Evolutionary conservation across 345 rosid genomes (phyloP), one percentile per base, ranked within the genome.

Genomic region (Gossypioides kirkii): DNA sequence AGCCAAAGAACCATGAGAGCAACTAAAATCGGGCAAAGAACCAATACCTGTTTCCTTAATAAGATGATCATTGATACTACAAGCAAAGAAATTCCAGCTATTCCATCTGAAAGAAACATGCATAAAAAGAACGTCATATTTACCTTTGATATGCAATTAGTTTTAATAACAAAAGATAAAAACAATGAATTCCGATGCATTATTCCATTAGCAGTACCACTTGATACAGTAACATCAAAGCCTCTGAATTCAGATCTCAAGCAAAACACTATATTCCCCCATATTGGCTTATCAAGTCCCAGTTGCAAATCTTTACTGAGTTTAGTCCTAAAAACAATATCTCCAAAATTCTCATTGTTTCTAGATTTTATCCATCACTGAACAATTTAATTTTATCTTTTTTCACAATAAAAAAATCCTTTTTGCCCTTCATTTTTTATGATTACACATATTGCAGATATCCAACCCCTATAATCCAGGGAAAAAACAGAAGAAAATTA

Each of bases 51-150:
- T 92, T 82, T 95, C 94, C 90, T 85, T 91, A 76, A 95, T 92
- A 69, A 95, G 87, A 0, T 88, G 86, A 80, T 91, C 99, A 66
- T 80, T 86, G 82, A 94, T 88, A 78, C 86, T 79, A 79, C 99
- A 94, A 71, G 88, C 99, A 78, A 91, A 95, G 84, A 87, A 92
- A 77, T 95, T 95, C 99, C 99, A 95, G 87, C 99, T 95, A 79
- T 91, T 95, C 98, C 98, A 94, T 69, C 98, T 94, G 97, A 78
- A 73, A 65, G 10, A 49, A 22, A 22, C 52, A 56, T 56, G 54
- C 17, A 43, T 41, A 43, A 22, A 55, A 55, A 32, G 38, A 5
- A 32, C 38, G 5, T 32, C 7, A 32, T 32, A 32, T 32, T 32
- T 16, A 43, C 12, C 11, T 43, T 47, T 22, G 10, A 59, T n/a